Evolutionary conservation across 257 asterid genomes (phyloP), one percentile per base, ranked within the genome.

Genomic region (Primulina eburnea): DNA sequence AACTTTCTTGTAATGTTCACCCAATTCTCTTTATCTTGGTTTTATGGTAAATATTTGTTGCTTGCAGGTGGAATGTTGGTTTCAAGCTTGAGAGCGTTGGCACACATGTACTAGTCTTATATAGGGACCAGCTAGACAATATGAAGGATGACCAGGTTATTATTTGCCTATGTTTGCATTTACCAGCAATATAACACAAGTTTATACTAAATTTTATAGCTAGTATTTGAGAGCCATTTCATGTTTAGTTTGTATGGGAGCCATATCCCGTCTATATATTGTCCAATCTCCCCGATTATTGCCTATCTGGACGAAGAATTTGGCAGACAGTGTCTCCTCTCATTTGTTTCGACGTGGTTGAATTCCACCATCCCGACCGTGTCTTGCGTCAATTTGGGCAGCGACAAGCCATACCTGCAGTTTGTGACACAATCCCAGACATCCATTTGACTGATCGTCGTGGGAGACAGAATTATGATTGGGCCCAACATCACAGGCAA

Each of bases 81-180:
- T 88, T 88, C 82, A 88, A 88, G 92, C 88, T 86, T 74, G 96
- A 90, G 76, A 88, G 81, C 33, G 89, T 88, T 26, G 92, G 92
- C 62, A 84, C 86, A 16, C 92, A 83, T 67, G 88, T 83, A 47
- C 83, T 83, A 32, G 77, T 83, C 72, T 65, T 76, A 6, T 83
- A 83, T 57, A 77, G 87, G 57, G 90, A 85, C 76, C 87, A 80
- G 67, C 78, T 85, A 57, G 87, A 85, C 79, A 85, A 82, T 71
- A 80, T 85, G 90, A 85, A 85, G 83, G 87, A 85, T 37, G 87
- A 80, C 65, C 90, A 82, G 90, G 87, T 82, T 75, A 73, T 62
- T 67, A n/a, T 53, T 69, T 60, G 53, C 68, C 37, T 30, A 21
- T 67, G 12, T 65, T 50, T 50, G 50, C 61, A 47, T 59, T 21